phyloP scores from a whole-genome alignment of 306 rosid genomes.

The Mimosa pudica region DNA sequence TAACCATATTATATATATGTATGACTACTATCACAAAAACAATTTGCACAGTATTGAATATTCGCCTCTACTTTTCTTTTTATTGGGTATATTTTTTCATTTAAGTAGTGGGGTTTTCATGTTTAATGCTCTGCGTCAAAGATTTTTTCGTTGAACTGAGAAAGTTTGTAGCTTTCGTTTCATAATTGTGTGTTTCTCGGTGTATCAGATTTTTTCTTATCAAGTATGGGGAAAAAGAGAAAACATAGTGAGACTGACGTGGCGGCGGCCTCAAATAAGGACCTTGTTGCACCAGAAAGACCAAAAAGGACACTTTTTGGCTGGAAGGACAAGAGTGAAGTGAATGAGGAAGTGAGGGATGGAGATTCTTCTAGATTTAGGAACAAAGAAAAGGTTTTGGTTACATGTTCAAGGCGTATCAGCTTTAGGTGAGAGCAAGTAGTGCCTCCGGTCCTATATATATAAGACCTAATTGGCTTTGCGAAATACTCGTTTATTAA shows the following conservation, averaged over 20 bases:
- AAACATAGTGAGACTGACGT: conserved; percentile 61
- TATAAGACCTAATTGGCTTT: too few species aligned
- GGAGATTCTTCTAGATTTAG: conserved; percentile 52
- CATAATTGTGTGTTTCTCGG: conserved; percentile 2
- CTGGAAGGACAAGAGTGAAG: conserved; percentile 67
- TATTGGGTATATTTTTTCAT: not conserved
- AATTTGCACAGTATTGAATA: not conserved
- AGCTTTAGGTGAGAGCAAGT: conserved; percentile 56
- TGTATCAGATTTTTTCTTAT: conserved; percentile 17
- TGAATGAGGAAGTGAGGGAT: conserved; percentile 18
- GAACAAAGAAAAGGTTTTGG: conserved; percentile 90
- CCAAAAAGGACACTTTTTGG: conserved; percentile 77
- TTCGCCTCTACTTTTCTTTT: not conserved
- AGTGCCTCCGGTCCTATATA: too few species aligned
- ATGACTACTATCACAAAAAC: too few species aligned
- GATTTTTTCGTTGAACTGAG: not conserved
- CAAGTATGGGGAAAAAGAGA: conserved; percentile 83
- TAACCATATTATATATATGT: too few species aligned
- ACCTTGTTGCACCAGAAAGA: conserved; percentile 70
- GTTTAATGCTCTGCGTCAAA: not conserved
- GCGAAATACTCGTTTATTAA: too few species aligned
- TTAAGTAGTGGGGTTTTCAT: not conserved
- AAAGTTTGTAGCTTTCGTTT: not conserved
- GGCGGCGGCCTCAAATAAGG: conserved; percentile 47
- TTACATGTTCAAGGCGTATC: conserved; percentile 94